Conservation (phyloP, 768 basidiomycete species). For the Phaffia australis region DNA sequence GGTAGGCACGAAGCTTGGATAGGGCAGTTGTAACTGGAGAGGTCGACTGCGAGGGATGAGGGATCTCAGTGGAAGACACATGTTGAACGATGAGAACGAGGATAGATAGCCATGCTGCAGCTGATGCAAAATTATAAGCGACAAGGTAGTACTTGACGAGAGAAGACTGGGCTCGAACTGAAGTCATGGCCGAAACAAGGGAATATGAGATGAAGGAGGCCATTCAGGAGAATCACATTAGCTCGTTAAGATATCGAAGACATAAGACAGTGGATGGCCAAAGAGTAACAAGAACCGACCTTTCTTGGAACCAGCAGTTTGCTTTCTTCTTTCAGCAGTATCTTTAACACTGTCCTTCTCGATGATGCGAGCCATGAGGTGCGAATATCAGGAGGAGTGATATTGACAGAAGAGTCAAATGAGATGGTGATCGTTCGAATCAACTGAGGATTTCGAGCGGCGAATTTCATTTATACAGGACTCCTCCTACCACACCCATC, state of each 20-base stretch:
- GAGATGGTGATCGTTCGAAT: not conserved
- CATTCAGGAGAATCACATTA: not conserved
- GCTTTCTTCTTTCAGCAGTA: conserved; percentile 9
- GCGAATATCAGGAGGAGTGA: not conserved
- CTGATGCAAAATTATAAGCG: conserved; percentile 64
- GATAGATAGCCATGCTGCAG: conserved; percentile 63
- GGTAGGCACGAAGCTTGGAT: conserved; percentile 11
- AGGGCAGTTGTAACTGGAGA: not conserved
- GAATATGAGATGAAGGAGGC: not conserved
- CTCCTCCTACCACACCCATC: not conserved
- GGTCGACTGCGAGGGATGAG: conserved; percentile 32
- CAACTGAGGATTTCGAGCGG: not conserved
- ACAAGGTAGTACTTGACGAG: conserved; percentile 53
- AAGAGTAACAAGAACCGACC: not conserved
- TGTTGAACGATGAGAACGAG: conserved; percentile 47
- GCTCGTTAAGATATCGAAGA: too few species aligned
- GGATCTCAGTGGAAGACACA: conserved; percentile 31
- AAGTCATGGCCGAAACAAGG: not conserved
- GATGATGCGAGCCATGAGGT: not conserved
- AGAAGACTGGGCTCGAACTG: conserved; percentile 8
- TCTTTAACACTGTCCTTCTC: conserved; percentile 11
- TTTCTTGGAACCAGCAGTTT: conserved; percentile 11
- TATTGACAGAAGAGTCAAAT: not conserved
- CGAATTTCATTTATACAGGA: not conserved
- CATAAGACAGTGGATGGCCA: not conserved